Base-by-base conservation (phyloP, 495 filamentous ascomycete species). In the Penicillium atrosanguineum region DNA sequence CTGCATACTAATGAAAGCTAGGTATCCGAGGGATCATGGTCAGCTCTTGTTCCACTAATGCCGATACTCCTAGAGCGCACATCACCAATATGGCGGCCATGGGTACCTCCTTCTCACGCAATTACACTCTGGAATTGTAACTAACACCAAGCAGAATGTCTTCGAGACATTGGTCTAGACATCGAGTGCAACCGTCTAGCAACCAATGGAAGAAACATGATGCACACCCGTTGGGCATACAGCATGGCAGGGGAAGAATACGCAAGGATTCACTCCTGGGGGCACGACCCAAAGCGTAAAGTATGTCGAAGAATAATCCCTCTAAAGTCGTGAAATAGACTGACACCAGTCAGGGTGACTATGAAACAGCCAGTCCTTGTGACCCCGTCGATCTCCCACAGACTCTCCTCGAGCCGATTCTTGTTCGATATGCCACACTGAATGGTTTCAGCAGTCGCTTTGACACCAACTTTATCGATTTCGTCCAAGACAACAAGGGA, bases 161-260 rank as follows among this genome's bases (percentile, higher is more conserved):
- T 84, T 7, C 76, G 81, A 18, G 80, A 84, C 50, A 78, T 84
- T 45, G 79, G 80, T 4, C 65, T 83, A 0, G 78, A 81, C 16
- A 51, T 70, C n/a, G 76, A 76, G 48, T 67, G 69, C 37, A 42
- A 66, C 3, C 57, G 63, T 20, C 53, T 72, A 23, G 72, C 74
- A 14, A 71, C 70, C 11, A 59, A 60, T 16, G 66, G 72, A 1
- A 61, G 70, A 18, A 60, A 64, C 41, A 78, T 83, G 69, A 59
- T 70, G 53, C 74, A 80, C 44, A 78, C 76, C 3, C 65, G 79
- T 46, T 84, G 79, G 79, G 76, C 69, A 50, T 70, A 71, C 37
- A 75, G 68, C 43, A 80, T 83, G 78, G 67, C 74, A 15, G 81
- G 80, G 7, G 77, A 78, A 47, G 81, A 83, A 55, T 83, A 72